phyloP scores from a whole-genome alignment of 208 protist genomes.

The Trypanosomatidae sp. region DNA sequence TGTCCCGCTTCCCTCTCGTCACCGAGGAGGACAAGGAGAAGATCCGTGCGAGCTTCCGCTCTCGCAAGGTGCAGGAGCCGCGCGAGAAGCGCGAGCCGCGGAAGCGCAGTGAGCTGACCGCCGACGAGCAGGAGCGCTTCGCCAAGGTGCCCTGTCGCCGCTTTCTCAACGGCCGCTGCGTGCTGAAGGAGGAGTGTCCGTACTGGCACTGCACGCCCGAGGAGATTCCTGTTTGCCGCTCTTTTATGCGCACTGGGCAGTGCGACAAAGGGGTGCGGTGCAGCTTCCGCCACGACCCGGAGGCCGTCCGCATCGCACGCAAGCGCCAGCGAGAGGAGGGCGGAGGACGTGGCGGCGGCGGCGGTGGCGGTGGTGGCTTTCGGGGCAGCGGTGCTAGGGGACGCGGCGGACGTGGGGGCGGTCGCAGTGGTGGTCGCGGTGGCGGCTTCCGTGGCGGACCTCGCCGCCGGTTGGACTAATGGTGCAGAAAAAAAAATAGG shows the following conservation, averaged over 20 bases:
- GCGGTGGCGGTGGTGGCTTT: slow-evolving; percentile 16
- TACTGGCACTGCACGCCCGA: slow-evolving; percentile 75
- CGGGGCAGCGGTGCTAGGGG: too few relatives aligned
- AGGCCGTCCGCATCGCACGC: slow-evolving; percentile 30
- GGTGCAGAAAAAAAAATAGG: too few relatives aligned
- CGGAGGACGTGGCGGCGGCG: not conserved
- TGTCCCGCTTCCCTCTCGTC: slow-evolving; percentile 47
- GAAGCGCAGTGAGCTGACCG: slow-evolving; percentile 40
- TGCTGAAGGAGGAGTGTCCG: slow-evolving; percentile 49
- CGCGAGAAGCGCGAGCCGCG: slow-evolving; percentile 32
- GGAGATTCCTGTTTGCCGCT: slow-evolving; percentile 68
- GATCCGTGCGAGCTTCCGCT: slow-evolving; percentile 70
- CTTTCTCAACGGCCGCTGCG: slow-evolving; percentile 57
- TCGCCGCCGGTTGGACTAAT: too few relatives aligned
- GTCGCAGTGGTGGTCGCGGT: too few relatives aligned
- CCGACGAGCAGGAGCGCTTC: slow-evolving; percentile 45
- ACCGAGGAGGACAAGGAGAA: slow-evolving; percentile 70
- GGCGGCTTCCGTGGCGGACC: too few relatives aligned
- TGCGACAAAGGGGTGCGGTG: slow-evolving; percentile 68
- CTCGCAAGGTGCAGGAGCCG: slow-evolving; percentile 14
- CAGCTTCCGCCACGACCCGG: slow-evolving; percentile 77
- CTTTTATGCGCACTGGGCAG: slow-evolving; percentile 42
- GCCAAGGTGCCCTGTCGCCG: slow-evolving; percentile 70
- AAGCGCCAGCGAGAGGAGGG: slow-evolving; percentile 31
- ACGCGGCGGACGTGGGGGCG: too few relatives aligned